A percentile compares a stretch with the other conserved stretches of the same genome.
These are phyloP conservation scores for Fusarium torulosum DNA, from an alignment of 2,329 filamentous ascomycete species.

Conservation along the genomic window DNA sequence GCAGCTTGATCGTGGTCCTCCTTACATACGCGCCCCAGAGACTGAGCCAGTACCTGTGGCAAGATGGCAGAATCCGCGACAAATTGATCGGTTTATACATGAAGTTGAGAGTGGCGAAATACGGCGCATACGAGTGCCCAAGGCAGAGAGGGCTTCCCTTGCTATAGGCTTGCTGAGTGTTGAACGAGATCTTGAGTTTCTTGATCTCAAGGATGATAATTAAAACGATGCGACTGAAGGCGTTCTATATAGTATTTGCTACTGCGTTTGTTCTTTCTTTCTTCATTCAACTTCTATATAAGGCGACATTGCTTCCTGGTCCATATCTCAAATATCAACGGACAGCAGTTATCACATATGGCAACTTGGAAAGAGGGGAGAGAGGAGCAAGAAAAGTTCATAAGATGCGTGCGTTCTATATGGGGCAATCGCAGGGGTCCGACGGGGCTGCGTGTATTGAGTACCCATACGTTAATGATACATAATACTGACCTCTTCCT, in stretches of 20 bases:
- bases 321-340: conserved; percentile 1
- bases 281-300: background rate
- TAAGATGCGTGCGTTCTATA: background rate
- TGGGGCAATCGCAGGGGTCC: conserved; percentile 11
- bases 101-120: conserved; percentile 59
- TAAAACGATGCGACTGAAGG: background rate
- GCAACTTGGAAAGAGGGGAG: background rate
- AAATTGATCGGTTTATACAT: conserved; percentile 65
- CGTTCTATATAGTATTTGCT: background rate
- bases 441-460: conserved; percentile 31
- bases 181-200: conserved; percentile 78
- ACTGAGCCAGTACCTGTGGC: conserved; percentile 50
- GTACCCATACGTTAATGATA: conserved; percentile 50
- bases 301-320: conserved; percentile 2
- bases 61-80: conserved; percentile 64
- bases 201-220: conserved; percentile 65
- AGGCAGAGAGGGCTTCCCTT: conserved; percentile 75
- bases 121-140: conserved; percentile 68
- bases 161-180: conserved; percentile 82
- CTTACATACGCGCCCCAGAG: conserved; percentile 69
- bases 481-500: conserved; percentile 39
- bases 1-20: conserved; percentile 79
- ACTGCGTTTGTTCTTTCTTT: background rate
- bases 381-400: background rate
- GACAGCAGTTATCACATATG: background rate